These are phyloP conservation scores for Guyanaporus albipodus DNA, from an alignment of 768 basidiomycete species.

Conservation along the genomic window DNA sequence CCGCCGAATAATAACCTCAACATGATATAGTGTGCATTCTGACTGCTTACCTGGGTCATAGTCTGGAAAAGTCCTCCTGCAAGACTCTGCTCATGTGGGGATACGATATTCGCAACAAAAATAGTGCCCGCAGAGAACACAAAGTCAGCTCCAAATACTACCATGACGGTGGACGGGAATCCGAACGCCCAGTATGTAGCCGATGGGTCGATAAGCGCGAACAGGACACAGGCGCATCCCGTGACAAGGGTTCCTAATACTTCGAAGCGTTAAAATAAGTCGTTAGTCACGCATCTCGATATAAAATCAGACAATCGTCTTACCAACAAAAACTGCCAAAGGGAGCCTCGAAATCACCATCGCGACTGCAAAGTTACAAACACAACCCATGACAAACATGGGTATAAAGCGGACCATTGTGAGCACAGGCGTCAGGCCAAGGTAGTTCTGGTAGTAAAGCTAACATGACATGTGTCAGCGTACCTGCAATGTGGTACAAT, in stretches of 20 bases:
- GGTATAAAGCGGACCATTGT: constrained; percentile 68
- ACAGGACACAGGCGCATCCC: constrained; percentile 53
- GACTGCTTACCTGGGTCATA: constrained; percentile 57
- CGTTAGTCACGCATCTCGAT: not conserved
- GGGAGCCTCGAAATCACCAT: constrained; percentile 52
- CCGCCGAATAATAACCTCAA: not conserved
- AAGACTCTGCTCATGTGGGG: constrained; percentile 69
- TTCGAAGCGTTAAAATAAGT: constrained; percentile 15
- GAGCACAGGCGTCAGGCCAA: constrained; percentile 47
- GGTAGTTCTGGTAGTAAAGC: constrained; percentile 72
- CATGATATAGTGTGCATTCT: not conserved
- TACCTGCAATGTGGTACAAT: not conserved
- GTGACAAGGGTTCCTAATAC: constrained; percentile 58
- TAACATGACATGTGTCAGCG: constrained; percentile 23
- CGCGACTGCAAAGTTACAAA: constrained; percentile 65
- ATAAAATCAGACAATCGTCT: not conserved
- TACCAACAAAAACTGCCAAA: constrained; percentile 56
- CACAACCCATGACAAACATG: constrained; percentile 61
- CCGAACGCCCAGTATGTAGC: constrained; percentile 70
- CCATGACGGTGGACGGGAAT: constrained; percentile 61
- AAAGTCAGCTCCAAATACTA: constrained; percentile 77
- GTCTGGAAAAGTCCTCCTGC: constrained; percentile 77
- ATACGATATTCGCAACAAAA: constrained; percentile 65
- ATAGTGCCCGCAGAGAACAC: constrained; percentile 70
- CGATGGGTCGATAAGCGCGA: constrained; percentile 59